Base-by-base conservation (phyloP, 2,329 filamentous ascomycete species). In the Neocatenulostroma microsporum region DNA sequence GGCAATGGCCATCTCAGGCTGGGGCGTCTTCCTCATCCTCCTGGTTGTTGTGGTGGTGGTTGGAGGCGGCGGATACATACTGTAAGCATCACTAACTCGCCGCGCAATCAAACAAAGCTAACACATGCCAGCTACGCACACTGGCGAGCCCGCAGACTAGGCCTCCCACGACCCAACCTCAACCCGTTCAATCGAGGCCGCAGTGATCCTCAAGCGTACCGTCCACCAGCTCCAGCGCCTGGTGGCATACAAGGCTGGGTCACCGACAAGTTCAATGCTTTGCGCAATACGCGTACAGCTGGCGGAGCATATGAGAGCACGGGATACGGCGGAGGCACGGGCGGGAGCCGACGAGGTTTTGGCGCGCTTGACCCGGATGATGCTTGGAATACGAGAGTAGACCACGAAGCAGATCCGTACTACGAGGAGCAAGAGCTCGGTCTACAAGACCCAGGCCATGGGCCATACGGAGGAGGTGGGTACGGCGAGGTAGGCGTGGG, bases 311-410 rank as follows among this genome's bases (percentile, higher is more conserved):
- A 64, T 33, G 64, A 64, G 37, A 55, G 60, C 20, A 53, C 55
- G 12, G 46, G 48, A 23, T 50, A 52, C 40, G 50, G 51, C 26
- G 67, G 37, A 14, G 42, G 14, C 41, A 44, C 15, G 35, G 40
- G 27, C 21, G 41, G 17, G 34, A 42, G 45, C 5, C 68, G 70
- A 37, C 62, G 74, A 36, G 76, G 76, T 15, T 80, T 82, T 57
- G 77, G 79, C 2, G 69, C 78, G 3, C 71, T 86, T 30, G 85
- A 91, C 53, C 83, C 83, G 1, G 85, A 93, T 56, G 84, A 88
- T 54, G 84, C 84, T 2, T 94, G 86, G 86, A 84, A 91, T 63
- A 64, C 83, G 45, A 70, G 83, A 41, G 84, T 93, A 4, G 83
- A 82, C 40, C 71, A 78, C 49, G 84, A 88, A 59, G 76, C 80